Evolutionary conservation across 1,284 basidiomycete genomes (phyloP), one percentile per base, ranked within the genome.

Genomic region (Boletellus deceptivus): DNA sequence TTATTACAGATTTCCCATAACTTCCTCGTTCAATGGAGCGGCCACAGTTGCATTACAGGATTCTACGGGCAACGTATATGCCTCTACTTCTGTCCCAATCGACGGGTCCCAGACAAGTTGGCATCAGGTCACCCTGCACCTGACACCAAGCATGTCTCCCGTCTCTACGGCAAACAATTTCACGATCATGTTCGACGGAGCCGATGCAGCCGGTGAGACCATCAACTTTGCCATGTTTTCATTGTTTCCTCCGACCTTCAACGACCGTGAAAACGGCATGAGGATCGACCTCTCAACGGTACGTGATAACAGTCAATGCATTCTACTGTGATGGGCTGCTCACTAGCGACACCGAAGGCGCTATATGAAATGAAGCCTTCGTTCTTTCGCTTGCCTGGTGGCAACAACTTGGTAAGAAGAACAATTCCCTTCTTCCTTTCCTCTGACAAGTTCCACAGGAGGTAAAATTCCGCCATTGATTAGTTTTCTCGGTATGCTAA

Each of bases 301-400:
- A 50, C 37, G 63, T 61, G 29, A 45, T 13, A 22, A 39, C 9
- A 6, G 11, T 29, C 27, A 29, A 11, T 29, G 27, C 27, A 29
- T 29, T 29, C 4, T 29, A 11, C 3, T 29, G 7, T 29, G 27
- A 29, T 4, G 22, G 13, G 18, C 10, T 34, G 16, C 18, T 3
- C 10, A n/a, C 55, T 54, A 25, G 42, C 18, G 13, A 22, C 27
- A n/a, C 49, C 22, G 6, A 46, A 75, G 76, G 70, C 76, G 37
- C 63, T 85, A 47, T 72, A 74, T 10, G 78, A 76, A 43, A 77
- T 82, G 72, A 75, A 73, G 7, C 82, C 83, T 43, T 72, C 77
- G n/a, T 82, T 85, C 62, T 84, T 82, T 72, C 75, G 84, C n/a
- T 78, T 85, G 66, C 84, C 83, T 5, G 84, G 84, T 36, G 75